Base-by-base conservation (phyloP, 441 rosid species). In the Euphorbia celastroides region DNA sequence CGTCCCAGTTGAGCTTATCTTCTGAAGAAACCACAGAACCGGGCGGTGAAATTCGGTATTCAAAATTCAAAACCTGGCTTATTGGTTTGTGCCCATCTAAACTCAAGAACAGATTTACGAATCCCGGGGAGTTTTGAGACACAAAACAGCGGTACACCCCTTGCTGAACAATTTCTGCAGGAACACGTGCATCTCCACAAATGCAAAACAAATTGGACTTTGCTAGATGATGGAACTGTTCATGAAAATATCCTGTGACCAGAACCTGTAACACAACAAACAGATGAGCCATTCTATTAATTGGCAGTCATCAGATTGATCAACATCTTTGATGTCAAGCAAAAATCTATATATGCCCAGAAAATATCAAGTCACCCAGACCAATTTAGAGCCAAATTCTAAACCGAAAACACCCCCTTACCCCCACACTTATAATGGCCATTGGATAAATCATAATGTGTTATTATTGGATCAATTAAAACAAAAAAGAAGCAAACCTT, bases 181-280 rank as follows among this genome's bases (percentile, higher is more conserved):
- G 96, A 79, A 94, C 99, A 77, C 91, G 97, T 67, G 89, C 87
- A 81, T 92, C 99, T 26, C 98, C 99, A 84, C 89, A 94, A 98
- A 94, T 94, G 65, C 97, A 89, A 69, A 98, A 92, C 99, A 97
- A 92, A 42, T 76, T 82, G 79, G 69, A 86, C 28, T 77, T 82
- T 20, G 62, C 68, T 72, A 83, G 81, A 71, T 87, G 92, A 70
- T 81, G 81, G 16, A 81, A 77, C 78, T 78, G 72, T 64, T 84
- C 77, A 94, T 77, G 73, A 92, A 94, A 65, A 73, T 83, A 76
- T 75, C 98, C 99, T 59, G 74, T 73, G 55, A 94, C 80, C 71
- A 88, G 75, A 57, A 94, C 91, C 98, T 94, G 82, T 61, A 36
- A 55, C 17, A 20, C 27, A 32, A 30, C 2, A 30, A 36, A 52